Evolutionary conservation across 768 basidiomycete genomes (phyloP).

Genomic region (Tylopilus rubrobrunneus): DNA sequence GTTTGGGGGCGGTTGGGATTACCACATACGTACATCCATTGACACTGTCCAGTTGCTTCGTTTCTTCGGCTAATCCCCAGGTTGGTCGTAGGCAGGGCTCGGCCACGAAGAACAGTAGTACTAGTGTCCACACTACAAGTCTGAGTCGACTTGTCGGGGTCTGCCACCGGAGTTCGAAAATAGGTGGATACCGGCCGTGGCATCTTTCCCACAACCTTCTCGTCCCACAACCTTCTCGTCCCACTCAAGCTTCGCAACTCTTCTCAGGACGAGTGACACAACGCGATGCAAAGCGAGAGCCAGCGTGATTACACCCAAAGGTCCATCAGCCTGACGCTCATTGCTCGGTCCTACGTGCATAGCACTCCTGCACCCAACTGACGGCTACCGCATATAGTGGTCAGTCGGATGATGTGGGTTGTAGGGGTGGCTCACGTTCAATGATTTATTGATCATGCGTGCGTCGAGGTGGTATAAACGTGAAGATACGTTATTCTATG

Average conservation of each 20-base stretch:
- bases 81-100: no score
- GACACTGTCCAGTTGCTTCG: no score
- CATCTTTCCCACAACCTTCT: no score
- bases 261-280: background rate
- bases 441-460: background rate
- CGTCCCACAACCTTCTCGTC: no score
- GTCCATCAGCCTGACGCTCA: background rate
- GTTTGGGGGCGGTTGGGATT: no score
- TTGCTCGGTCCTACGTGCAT: slow-evolving; percentile 4
- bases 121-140: no score
- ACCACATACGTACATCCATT: no score
- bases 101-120: no score
- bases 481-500: background rate
- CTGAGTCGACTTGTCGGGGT: no score
- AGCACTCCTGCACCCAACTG: slow-evolving; percentile 6
- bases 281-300: background rate
- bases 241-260: background rate
- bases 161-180: no score
- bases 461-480: background rate
- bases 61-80: no score
- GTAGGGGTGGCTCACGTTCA: slow-evolving; percentile 11
- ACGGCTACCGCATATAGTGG: background rate
- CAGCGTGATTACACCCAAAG: background rate
- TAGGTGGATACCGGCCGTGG: no score
- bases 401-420: slow-evolving; percentile 6